Evolutionary conservation across 2,329 filamentous ascomycete genomes (phyloP), one percentile per base, ranked within the genome.

Genomic region (Aspergillus sp.): DNA sequence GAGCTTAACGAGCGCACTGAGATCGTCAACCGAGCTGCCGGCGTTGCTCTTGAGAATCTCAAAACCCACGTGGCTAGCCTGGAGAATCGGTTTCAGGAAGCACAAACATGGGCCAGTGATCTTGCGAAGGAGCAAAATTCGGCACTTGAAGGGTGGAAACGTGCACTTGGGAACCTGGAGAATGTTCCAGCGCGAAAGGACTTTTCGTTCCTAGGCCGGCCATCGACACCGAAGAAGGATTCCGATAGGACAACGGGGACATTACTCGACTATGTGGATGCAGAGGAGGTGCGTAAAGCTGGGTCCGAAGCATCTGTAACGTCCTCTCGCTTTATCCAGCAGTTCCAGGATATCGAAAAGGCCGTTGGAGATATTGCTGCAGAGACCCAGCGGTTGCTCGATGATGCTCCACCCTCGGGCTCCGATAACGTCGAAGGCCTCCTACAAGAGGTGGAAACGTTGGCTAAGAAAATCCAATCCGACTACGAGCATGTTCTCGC

Each of bases 381-480:
- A 44, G 82, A 83, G 24, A 88, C 75, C 6, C 70, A 75, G 36
- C 62, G 54, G 15, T 60, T 78, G 48, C 60, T 76, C 26, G 69
- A 73, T 32, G 68, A 71, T 22, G 64, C 68, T 78, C 63, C 79
- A 70, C 56, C 83, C 81, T 48, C 88, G 81, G 20, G 82, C 5
- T 70, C 86, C 47, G 81, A 85, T 48, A 89, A 93, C 62, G 82
- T 89, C 5, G 74, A 79, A 20, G 86, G 89, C 60, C 78, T 96
- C 6, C 80, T 95, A 49, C 84, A 91, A 60, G 95, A 98, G 71
- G 91, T 98, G 43, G 88, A 93, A 69, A 89, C 90, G 0, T 82
- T 98, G 55, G 87, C 88, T 51, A 91, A 87, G 66, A 97, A 97
- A 75, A 89, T 99, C 49, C 86, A 88, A 48, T 90, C 88, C 5